phyloP scores from a whole-genome alignment of 306 rosid species.

The Dryas octopetala region DNA sequence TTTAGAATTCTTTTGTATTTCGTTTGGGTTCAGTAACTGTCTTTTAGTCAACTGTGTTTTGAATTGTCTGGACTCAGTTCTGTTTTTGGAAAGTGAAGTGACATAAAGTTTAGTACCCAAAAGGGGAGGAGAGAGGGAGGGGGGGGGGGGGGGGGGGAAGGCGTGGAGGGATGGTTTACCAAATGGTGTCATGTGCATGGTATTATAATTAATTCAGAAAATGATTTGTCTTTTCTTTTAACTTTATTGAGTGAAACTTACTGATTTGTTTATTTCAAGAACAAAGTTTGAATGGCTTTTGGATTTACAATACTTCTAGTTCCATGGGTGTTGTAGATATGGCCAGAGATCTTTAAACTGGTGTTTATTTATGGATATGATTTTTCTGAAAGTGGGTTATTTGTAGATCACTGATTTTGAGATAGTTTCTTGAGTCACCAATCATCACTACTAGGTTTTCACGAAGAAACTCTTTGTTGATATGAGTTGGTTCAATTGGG shows the following conservation, averaged over 20 bases:
- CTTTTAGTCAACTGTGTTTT: slow-evolving; percentile 21
- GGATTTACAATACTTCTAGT: slow-evolving; percentile 23
- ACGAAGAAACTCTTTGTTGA: slow-evolving; percentile 20
- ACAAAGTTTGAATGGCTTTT: background rate
- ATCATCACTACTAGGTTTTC: slow-evolving; percentile 25
- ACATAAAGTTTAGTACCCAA: background rate
- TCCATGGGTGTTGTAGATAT: slow-evolving; percentile 35
- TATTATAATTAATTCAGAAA: background rate
- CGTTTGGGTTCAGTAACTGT: background rate
- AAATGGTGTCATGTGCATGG: background rate
- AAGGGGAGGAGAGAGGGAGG: too few relatives aligned
- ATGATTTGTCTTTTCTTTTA: background rate
- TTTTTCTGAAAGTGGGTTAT: slow-evolving; percentile 21
- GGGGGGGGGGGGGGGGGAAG: background rate
- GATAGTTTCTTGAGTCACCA: slow-evolving; percentile 13
- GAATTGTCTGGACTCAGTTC: background rate
- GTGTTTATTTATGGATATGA: slow-evolving; percentile 38
- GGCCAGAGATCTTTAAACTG: slow-evolving; percentile 17
- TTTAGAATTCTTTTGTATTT: background rate
- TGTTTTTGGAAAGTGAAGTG: background rate
- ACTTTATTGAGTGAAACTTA: background rate
- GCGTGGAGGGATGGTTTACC: background rate
- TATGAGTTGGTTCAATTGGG: slow-evolving; percentile 35
- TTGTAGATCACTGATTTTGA: slow-evolving; percentile 14
- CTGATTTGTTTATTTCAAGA: background rate